Percentiles rank a stretch among this genome's conserved stretches.
Conservation (phyloP, 2,329 filamentous ascomycete genomes). For the Pleurostoma richardsiae region DNA sequence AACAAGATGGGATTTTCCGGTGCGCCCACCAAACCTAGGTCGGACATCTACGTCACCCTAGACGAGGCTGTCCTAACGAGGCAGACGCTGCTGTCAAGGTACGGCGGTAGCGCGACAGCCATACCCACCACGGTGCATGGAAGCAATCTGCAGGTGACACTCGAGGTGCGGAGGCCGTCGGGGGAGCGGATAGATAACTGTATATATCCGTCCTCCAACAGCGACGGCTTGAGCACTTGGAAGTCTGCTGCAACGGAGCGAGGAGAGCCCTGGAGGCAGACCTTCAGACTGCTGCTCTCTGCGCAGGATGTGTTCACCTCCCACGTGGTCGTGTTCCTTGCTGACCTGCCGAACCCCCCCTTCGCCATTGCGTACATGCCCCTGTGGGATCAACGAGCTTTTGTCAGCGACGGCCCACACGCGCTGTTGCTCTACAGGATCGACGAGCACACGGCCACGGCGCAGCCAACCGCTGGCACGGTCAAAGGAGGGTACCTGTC, state of each 20-base stretch:
- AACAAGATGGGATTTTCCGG: constrained; percentile 91
- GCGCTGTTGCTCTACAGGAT: constrained; percentile 81
- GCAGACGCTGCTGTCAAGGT: constrained; percentile 66
- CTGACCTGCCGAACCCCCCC: constrained; percentile 79
- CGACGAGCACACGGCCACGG: constrained; percentile 79
- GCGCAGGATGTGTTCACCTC: constrained; percentile 75
- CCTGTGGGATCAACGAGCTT: constrained; percentile 87
- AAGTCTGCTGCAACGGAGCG: constrained; percentile 76
- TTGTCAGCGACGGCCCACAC: constrained; percentile 80
- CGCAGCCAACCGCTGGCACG: constrained; percentile 45
- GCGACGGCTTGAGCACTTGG: constrained; percentile 75
- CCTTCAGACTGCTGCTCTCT: constrained; percentile 72
- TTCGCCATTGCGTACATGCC: constrained; percentile 93
- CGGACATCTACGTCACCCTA: constrained; percentile 91
- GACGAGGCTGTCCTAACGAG: constrained; percentile 72
- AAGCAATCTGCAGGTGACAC: constrained; percentile 76
- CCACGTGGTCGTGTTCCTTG: constrained; percentile 85
- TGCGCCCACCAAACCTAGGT: constrained; percentile 79
- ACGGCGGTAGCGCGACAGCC: constrained; percentile 68
- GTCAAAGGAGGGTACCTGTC: constrained; percentile 85
- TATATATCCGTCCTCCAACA: constrained; percentile 83
- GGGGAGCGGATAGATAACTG: constrained; percentile 84
- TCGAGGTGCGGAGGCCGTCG: constrained; percentile 76
- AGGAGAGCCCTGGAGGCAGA: constrained; percentile 83
- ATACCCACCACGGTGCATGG: constrained; percentile 58